Conservation (phyloP, 805 yeast genomes). For the Ascoidea tarda region DNA sequence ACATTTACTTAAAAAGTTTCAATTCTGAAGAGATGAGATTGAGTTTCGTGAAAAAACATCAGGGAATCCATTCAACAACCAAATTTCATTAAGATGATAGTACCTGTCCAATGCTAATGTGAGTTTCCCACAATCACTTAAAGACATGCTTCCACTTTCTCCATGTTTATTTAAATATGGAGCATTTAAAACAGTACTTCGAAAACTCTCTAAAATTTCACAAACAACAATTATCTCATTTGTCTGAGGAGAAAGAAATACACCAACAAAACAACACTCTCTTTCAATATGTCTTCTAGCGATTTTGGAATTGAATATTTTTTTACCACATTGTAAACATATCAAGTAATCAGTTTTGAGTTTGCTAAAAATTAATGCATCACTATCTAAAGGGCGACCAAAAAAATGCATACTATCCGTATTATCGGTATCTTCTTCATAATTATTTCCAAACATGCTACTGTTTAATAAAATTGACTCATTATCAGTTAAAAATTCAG, state of each 20-base stretch:
- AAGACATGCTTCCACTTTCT: conserved; percentile 45
- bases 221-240: neutral
- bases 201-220: neutral
- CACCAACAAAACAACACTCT: conserved; percentile 13
- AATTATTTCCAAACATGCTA: neutral
- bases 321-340: conserved; percentile 31
- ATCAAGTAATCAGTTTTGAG: conserved; percentile 27
- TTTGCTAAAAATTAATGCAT: conserved; percentile 1
- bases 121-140: conserved; percentile 13
- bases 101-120: conserved; percentile 36
- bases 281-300: conserved; percentile 7
- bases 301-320: conserved; percentile 18
- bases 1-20: too few relatives aligned
- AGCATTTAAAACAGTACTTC: conserved; percentile 29
- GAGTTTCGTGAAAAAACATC: conserved; percentile 26
- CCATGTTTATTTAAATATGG: conserved; percentile 71
- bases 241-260: conserved; percentile 2
- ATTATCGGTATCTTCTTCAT: conserved; percentile 6
- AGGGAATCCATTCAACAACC: conserved; percentile 47
- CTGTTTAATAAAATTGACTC: neutral
- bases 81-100: conserved; percentile 38
- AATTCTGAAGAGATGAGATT: too few relatives aligned
- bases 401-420: too few relatives aligned
- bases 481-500: neutral
- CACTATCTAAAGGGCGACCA: neutral